phyloP scores from a whole-genome alignment of 129 eudicot genomes.

The Helianthus annuus region HanXRQr2.0-SUNRISE NC_035449.2:110361477-110361976 shows the following conservation, averaged over 20 bases:
- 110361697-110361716: constrained; percentile 35
- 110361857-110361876: constrained; percentile 13
- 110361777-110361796: constrained; percentile 5
- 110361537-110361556: neutral
- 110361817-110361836: neutral
- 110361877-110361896: constrained; percentile 12
- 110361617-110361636: neutral
- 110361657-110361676: constrained; percentile 33
- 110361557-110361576: neutral
- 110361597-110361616: neutral
- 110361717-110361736: neutral
- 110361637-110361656: neutral
- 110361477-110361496: no score
- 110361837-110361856: neutral
- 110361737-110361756: constrained; percentile 25
- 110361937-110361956: constrained; percentile 25
- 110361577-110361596: neutral
- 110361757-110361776: constrained; percentile 19
- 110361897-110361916: constrained; percentile 40
- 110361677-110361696: constrained; percentile 35
- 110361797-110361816: constrained; percentile 14
- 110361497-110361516: constrained; percentile 7
- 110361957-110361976: constrained; percentile 23
- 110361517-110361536: constrained; percentile 3
- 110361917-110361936: constrained; percentile 37